Evolutionary conservation across 1,284 basidiomycete genomes (phyloP).

Genomic region (Tetrapyrgos nigripes): DNA sequence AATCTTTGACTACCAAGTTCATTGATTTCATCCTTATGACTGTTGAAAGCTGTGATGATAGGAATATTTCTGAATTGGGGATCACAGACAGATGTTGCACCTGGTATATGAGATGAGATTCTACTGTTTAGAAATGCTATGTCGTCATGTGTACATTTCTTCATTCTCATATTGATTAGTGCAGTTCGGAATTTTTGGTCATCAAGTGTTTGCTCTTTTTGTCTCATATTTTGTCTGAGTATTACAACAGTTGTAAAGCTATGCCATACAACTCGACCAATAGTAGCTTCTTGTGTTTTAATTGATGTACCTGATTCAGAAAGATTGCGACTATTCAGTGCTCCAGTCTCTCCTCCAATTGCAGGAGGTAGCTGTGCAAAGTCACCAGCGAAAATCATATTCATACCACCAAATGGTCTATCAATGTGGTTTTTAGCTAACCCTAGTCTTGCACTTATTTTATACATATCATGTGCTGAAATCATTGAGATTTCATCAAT

Average conservation of each 20-base stretch:
- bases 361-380: too few species aligned
- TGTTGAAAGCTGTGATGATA: slow-evolving; percentile 24
- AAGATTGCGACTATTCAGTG: background rate
- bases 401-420: slow-evolving; percentile 18
- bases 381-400: slow-evolving; percentile 23
- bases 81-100: background rate
- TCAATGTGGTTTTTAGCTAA: background rate
- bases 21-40: slow-evolving; percentile 22
- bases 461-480: slow-evolving; percentile 12
- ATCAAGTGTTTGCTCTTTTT: background rate
- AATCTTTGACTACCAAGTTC: slow-evolving; percentile 20
- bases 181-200: slow-evolving; percentile 15
- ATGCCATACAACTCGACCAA: slow-evolving; percentile 19
- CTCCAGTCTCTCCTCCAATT: too few species aligned
- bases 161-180: slow-evolving; percentile 23
- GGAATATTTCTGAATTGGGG: slow-evolving; percentile 13
- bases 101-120: slow-evolving; percentile 2
- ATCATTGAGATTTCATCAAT: slow-evolving; percentile 28
- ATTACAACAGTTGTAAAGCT: slow-evolving; percentile 7
- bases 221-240: slow-evolving; percentile 1
- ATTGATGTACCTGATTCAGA: background rate
- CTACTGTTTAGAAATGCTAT: slow-evolving; percentile 15
- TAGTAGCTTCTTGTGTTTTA: background rate
- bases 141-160: slow-evolving; percentile 19
- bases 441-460: slow-evolving; percentile 10